Base-by-base conservation (phyloP, 495 filamentous ascomycete species). In the Xylaria grammica region DNA sequence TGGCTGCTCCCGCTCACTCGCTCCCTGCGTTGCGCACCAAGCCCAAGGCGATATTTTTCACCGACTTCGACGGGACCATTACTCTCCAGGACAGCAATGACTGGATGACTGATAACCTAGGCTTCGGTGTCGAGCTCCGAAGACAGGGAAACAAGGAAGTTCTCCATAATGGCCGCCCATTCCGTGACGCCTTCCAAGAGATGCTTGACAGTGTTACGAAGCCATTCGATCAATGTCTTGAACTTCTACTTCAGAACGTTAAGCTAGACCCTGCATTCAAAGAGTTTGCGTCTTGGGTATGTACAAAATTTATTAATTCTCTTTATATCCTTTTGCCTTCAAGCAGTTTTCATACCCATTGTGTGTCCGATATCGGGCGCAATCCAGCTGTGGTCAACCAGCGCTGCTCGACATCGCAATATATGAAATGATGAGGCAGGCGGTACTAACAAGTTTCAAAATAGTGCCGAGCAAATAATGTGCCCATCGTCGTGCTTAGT, bases 41-140 rank as follows among this genome's bases (percentile, higher is more conserved):
- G 67, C 90, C 90, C 34, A 90, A 92, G 75, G 88, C 89, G 81
- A 95, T 98, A 77, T 96, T 98, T 82, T 98, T 97, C 81, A 94
- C 94, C 44, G 94, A 98, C 77, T 98, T 98, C 67, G 94, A 98
- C 72, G 94, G 94, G 57, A 97, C 95, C 34, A 95, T 98, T 70
- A 97, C 94, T 32, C 80, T 91, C 61, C 85, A 90, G 68, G 93
- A 97, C 79, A 94, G 89, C 86, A 97, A 98, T 82, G 93, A 97
- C 81, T 95, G 83, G 77, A 82, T 97, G 79, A 97, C 93, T 55
- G 95, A 98, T 80, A 96, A 93, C 76, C 83, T 96, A 24, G 95
- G 94, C 57, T 96, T 85, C 70, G 94, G 94, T 49, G 65, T 74
- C 6, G 83, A 82, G 63, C 84, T 84, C 44, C 90, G 94, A 51